Evolutionary conservation across 2,329 filamentous ascomycete species (phyloP).

Genomic region (Fusarium vanettenii): DNA sequence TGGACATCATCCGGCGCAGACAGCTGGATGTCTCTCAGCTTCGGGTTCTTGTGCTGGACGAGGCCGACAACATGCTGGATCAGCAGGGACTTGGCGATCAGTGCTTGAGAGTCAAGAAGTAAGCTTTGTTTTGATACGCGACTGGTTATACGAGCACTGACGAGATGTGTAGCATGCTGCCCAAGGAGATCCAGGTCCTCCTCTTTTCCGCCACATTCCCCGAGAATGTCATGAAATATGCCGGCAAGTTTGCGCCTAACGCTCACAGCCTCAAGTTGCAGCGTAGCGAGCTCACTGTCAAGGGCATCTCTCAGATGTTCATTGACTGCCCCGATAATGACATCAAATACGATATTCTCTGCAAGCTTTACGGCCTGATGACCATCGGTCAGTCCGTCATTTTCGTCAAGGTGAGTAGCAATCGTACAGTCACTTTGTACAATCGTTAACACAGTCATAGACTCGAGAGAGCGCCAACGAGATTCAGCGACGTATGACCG

Average conservation of each 20-base stretch:
- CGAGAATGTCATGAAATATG: conserved; percentile 85
- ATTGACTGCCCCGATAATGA: conserved; percentile 88
- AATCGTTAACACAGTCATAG: conserved; percentile 55
- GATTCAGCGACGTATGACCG: conserved; percentile 87
- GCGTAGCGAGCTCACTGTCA: conserved; percentile 92
- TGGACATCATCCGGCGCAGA: conserved; percentile 83
- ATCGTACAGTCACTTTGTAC: not conserved
- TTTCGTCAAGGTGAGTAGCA: conserved; percentile 81
- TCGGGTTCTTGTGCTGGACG: conserved; percentile 89
- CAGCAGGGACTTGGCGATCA: conserved; percentile 95
- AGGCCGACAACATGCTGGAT: conserved; percentile 99
- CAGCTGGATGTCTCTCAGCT: conserved; percentile 79
- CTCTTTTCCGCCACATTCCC: conserved; percentile 97
- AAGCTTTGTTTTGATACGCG: conserved; percentile 26
- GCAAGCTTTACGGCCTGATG: conserved; percentile 95
- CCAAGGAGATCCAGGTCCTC: conserved; percentile 82
- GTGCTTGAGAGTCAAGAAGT: conserved; percentile 90
- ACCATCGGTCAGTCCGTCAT: conserved; percentile 98
- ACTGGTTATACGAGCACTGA: conserved; percentile 44
- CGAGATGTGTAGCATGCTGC: conserved; percentile 70
- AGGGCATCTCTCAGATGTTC: conserved; percentile 97
- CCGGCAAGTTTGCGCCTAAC: conserved; percentile 83
- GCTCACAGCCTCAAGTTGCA: conserved; percentile 89
- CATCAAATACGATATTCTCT: conserved; percentile 88
- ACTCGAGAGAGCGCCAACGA: conserved; percentile 86